Percentiles rank a stretch among this genome's conserved stretches.
These are phyloP conservation scores for Lavandula angustifolia DNA, from an alignment of 257 asterid genomes.

Conservation along the genomic window DNA sequence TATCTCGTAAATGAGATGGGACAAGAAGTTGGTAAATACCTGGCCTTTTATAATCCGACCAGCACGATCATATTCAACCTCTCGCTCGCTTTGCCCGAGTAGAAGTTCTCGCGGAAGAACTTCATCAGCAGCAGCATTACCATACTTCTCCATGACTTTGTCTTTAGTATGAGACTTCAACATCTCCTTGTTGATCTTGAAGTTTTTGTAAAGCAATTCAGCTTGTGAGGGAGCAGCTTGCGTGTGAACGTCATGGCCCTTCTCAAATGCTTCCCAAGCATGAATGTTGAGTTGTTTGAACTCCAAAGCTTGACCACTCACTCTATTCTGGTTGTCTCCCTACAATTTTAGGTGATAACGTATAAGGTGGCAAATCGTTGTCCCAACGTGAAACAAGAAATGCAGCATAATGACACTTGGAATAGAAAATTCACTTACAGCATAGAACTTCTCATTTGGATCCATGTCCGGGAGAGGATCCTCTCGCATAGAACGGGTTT, in stretches of 20 bases:
- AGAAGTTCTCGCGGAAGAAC: slow-evolving; percentile 80
- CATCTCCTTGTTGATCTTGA: slow-evolving; percentile 74
- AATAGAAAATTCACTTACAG: slow-evolving; percentile 46
- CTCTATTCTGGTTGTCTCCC: slow-evolving; percentile 89
- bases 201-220: slow-evolving; percentile 79
- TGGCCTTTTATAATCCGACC: slow-evolving; percentile 95
- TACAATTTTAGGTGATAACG: slow-evolving; percentile 24
- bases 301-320: slow-evolving; percentile 96
- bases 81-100: slow-evolving; percentile 87
- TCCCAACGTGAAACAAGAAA: neutral
- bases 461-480: slow-evolving; percentile 98
- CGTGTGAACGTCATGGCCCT: slow-evolving; percentile 96
- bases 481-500: slow-evolving; percentile 98
- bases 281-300: slow-evolving; percentile 93
- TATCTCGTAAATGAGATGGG: neutral
- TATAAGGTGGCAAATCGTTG: slow-evolving; percentile 8
- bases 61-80: slow-evolving; percentile 92
- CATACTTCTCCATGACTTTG: slow-evolving; percentile 83
- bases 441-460: slow-evolving; percentile 92
- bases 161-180: slow-evolving; percentile 81
- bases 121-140: slow-evolving; percentile 91
- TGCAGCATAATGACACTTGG: neutral
- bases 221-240: slow-evolving; percentile 99
- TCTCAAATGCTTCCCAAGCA: slow-evolving; percentile 98
- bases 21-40: slow-evolving; percentile 48